Evolutionary conservation across 164 flowering plant species (phyloP).

Genomic region (Echeveria elegans): DNA sequence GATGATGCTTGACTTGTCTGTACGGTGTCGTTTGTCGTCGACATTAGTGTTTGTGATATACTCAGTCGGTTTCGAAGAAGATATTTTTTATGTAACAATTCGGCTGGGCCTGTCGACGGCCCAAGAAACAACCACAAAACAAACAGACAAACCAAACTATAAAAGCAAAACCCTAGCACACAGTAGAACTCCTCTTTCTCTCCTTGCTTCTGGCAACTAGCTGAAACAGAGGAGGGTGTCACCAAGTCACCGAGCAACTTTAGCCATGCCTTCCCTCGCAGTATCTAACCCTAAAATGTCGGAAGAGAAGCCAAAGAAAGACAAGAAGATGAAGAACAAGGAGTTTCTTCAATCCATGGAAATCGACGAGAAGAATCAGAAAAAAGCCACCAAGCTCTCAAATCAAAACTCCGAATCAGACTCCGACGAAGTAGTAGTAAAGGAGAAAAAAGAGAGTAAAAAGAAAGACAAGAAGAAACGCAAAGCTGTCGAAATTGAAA

Average conservation of each 20-base stretch:
- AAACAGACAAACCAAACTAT: too few species aligned
- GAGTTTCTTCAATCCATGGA: conserved; percentile 14
- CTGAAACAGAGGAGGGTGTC: not conserved
- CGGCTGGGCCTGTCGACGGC: not conserved
- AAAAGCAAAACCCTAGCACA: conserved; percentile 7
- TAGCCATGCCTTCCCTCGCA: conserved; percentile 24
- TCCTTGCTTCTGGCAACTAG: conserved; percentile 1
- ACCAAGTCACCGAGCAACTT: not conserved
- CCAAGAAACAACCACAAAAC: not conserved
- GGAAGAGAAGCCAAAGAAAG: conserved; percentile 13
- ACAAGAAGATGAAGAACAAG: conserved; percentile 27
- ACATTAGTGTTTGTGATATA: not conserved
- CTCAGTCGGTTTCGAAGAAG: not conserved
- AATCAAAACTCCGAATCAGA: conserved; percentile 14
- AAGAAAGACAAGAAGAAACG: conserved; percentile 36
- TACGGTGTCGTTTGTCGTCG: conserved; percentile 2
- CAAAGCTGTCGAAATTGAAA: conserved; percentile 24
- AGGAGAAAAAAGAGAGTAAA: conserved; percentile 14
- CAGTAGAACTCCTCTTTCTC: not conserved
- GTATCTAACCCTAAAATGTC: conserved; percentile 5
- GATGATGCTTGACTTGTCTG: not conserved
- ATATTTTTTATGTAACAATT: not conserved
- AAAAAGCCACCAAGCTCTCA: conserved; percentile 13
- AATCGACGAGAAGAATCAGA: conserved; percentile 16
- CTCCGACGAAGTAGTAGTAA: conserved; percentile 10